Percentiles rank a stretch among this genome's conserved stretches.
Conservation (phyloP, 2,329 filamentous ascomycete species). For the Aspergillus ochraceoroseus region DNA sequence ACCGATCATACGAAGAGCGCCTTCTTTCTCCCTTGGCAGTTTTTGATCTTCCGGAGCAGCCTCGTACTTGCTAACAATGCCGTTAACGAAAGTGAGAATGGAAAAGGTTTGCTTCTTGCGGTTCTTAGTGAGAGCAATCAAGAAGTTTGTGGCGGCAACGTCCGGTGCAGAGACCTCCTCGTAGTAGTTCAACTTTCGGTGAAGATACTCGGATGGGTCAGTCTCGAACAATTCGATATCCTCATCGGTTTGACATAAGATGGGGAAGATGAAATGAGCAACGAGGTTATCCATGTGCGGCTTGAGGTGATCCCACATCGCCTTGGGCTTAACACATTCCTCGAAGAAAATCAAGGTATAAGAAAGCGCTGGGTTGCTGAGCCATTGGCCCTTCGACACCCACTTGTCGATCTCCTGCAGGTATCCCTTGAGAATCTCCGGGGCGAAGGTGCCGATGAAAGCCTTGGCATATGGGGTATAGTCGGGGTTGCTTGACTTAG, state of each 20-base stretch:
- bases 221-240: constrained; percentile 91
- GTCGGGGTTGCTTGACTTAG: constrained; percentile 68
- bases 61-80: constrained; percentile 90
- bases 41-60: constrained; percentile 78
- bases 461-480: constrained; percentile 79
- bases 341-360: constrained; percentile 94
- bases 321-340: constrained; percentile 94
- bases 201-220: constrained; percentile 92
- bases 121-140: constrained; percentile 89
- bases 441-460: constrained; percentile 86
- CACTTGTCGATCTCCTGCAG: constrained; percentile 93
- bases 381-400: constrained; percentile 90
- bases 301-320: constrained; percentile 92
- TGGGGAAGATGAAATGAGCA: constrained; percentile 90
- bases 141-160: constrained; percentile 92
- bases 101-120: constrained; percentile 94
- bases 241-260: constrained; percentile 85
- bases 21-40: constrained; percentile 92
- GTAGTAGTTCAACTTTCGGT: constrained; percentile 95
- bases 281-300: constrained; percentile 90
- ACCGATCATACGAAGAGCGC: constrained; percentile 93
- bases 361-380: constrained; percentile 88
- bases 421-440: constrained; percentile 93
- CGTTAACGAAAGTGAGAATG: constrained; percentile 90
- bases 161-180: constrained; percentile 95